Base-by-base conservation (phyloP, 2,329 filamentous ascomycete genomes). In the Periconia sp. region DNA sequence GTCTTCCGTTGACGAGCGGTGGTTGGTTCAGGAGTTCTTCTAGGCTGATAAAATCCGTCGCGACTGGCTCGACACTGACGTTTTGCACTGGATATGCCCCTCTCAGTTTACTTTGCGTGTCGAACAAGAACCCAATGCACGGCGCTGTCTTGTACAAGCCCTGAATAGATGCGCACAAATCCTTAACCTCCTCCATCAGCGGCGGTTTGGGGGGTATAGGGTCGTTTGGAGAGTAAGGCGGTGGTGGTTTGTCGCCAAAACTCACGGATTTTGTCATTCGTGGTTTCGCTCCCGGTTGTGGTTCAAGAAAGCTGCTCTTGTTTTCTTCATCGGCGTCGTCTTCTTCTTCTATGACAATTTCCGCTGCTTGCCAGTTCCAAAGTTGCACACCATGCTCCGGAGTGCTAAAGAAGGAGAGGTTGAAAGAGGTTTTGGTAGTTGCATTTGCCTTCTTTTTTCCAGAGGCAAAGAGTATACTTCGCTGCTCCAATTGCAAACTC, bases 101-200 rank as follows among this genome's bases (percentile, higher is more conserved):
- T 15, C 68, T 63, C 30, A 72, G 52, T 40, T 58, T 71, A 33
- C 58, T 66, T 46, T 69, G 66, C 17, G 55, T 64, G 48, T 73
- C 68, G 13, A 74, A 57, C 0, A 63, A 69, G 40, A 74, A 68
- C 2, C 70, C 69, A 27, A 74, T 71, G 18, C 62, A 68, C 1
- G 62, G 54, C 11, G 61, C 54, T 10, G 48, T 60, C 13, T 64
- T 64, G 42, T 67, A 61, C 6, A 66, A 43, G 42, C 65, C 56
- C 33, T 63, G 60, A 30, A 74, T 74, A 5, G 70, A 71, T 19
- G 66, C 68, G 48, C 71, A 74, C 17, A 74, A 43, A 49, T 74
- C 70, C n/a, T 68, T 65, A 13, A 74, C 63, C 54, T 71, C 71
- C 47, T 68, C 50, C 2, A 68, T 49, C 10, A 57, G 51, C 42